Evolutionary conservation across 352 stramenopile genomes (phyloP).

Genomic region (Phytophthora sp.): DNA sequence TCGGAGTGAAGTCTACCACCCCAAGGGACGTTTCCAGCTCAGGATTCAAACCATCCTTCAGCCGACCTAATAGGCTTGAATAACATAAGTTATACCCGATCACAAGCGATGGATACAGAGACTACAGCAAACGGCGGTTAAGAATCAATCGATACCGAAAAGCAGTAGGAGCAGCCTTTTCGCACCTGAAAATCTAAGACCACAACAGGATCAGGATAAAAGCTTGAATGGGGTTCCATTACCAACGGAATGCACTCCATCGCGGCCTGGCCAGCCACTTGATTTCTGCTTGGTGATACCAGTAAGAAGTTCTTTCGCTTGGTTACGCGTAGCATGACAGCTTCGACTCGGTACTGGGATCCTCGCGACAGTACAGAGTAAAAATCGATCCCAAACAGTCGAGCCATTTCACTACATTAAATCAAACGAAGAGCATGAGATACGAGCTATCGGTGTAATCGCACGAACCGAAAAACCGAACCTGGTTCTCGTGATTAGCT

Average conservation of each 20-base stretch:
- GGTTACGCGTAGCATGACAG: conserved; percentile 92
- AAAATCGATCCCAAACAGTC: conserved; percentile 95
- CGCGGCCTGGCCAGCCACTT: conserved; percentile 89
- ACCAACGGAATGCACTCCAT: conserved; percentile 95
- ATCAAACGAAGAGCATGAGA: not conserved
- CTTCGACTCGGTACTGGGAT: conserved; percentile 94
- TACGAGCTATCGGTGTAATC: not conserved
- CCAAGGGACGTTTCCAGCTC: conserved; percentile 73
- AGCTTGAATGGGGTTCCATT: conserved; percentile 95
- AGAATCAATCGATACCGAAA: not conserved
- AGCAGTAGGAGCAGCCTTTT: not conserved
- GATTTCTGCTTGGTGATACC: conserved; percentile 73
- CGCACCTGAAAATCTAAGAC: conserved; percentile 98
- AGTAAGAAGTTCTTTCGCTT: conserved; percentile 90
- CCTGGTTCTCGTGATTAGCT: conserved; percentile 87
- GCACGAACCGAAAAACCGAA: conserved; percentile 17
- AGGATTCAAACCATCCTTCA: conserved; percentile 80
- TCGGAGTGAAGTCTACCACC: conserved; percentile 61
- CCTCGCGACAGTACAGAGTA: conserved; percentile 92
- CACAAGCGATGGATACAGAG: conserved; percentile 99
- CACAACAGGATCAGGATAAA: conserved; percentile 97
- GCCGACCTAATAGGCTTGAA: conserved; percentile 94
- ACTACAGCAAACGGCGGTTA: conserved; percentile 47
- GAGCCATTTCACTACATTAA: conserved; percentile 87
- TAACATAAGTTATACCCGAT: conserved; percentile 99